A percentile compares a stretch with the other conserved stretches of the same genome.
These are phyloP conservation scores for Geotrichum reessii DNA, from an alignment of 1,139 yeast genomes.

Conservation along the genomic window DNA sequence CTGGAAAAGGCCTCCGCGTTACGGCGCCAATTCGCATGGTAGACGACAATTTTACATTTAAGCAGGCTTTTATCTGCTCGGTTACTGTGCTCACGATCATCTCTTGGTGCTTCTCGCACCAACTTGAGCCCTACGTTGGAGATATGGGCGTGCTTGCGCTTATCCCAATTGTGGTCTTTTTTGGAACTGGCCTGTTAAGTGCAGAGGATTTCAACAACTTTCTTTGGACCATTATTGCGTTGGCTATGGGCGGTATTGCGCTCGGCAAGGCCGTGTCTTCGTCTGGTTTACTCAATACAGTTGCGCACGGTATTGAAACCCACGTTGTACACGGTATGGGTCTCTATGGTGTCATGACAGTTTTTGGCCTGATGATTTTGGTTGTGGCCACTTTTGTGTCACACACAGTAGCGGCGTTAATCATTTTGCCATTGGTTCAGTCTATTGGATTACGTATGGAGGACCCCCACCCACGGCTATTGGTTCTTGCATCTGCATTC, in stretches of 20 bases:
- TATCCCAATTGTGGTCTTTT: slow-evolving; percentile 75
- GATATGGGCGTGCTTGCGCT: slow-evolving; percentile 87
- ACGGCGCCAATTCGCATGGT: slow-evolving; percentile 55
- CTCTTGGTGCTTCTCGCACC: slow-evolving; percentile 79
- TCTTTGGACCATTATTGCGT: slow-evolving; percentile 86
- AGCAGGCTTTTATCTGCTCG: slow-evolving; percentile 61
- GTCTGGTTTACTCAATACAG: slow-evolving; percentile 74
- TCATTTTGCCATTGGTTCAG: slow-evolving; percentile 79
- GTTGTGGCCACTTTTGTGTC: slow-evolving; percentile 90
- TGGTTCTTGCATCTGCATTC: slow-evolving; percentile 80
- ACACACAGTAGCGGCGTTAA: slow-evolving; percentile 92
- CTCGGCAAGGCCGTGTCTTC: slow-evolving; percentile 87
- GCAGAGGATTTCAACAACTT: slow-evolving; percentile 87
- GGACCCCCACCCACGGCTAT: slow-evolving; percentile 61
- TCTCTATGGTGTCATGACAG: slow-evolving; percentile 60
- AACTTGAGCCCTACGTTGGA: slow-evolving; percentile 66
- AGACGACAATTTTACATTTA: slow-evolving; percentile 61
- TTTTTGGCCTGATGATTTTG: slow-evolving; percentile 72
- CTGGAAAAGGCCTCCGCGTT: slow-evolving; percentile 42
- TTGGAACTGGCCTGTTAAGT: slow-evolving; percentile 78
- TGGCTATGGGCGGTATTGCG: slow-evolving; percentile 96
- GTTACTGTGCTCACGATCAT: slow-evolving; percentile 68
- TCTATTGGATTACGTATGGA: slow-evolving; percentile 73
- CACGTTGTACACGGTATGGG: slow-evolving; percentile 53
- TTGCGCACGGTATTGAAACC: slow-evolving; percentile 63